Evolutionary conservation across 192 early-diverging fungal genomes (phyloP).

Genomic region (Backusella luteola): DNA sequence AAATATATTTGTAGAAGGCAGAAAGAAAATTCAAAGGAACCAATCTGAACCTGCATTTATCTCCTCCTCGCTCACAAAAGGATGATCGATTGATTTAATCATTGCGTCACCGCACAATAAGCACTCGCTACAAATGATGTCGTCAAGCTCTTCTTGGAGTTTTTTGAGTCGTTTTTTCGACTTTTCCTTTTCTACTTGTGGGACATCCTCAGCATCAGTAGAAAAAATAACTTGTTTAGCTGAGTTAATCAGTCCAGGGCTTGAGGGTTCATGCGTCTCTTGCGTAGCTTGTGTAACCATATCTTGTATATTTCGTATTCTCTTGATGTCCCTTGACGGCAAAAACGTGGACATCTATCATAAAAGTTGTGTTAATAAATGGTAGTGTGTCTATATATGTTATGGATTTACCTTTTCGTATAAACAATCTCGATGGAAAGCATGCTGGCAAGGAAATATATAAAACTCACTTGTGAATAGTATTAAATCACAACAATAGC

Average conservation of each 20-base stretch:
- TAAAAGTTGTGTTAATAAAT: neutral
- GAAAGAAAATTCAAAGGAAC: conserved; percentile 23
- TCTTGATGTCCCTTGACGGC: conserved; percentile 10
- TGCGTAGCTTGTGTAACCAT: neutral
- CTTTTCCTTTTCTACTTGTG: conserved; percentile 32
- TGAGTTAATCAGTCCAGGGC: conserved; percentile 25
- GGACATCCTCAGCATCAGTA: conserved; percentile 10
- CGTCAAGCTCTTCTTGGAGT: conserved; percentile 67
- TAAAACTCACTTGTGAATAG: conserved; percentile 91
- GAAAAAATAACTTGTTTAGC: conserved; percentile 49
- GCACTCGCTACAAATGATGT: conserved; percentile 84
- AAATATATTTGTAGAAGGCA: neutral
- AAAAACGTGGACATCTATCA: conserved; percentile 7
- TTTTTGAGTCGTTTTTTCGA: conserved; percentile 44
- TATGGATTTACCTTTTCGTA: conserved; percentile 60
- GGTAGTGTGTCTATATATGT: neutral
- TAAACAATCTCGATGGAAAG: conserved; percentile 93
- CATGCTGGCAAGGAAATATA: conserved; percentile 94
- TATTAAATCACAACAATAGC: conserved; percentile 74
- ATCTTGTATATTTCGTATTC: conserved; percentile 8
- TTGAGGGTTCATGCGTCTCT: conserved; percentile 3
- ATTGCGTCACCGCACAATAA: conserved; percentile 92
- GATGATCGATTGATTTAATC: conserved; percentile 85
- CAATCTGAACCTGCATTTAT: conserved; percentile 53
- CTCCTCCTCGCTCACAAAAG: conserved; percentile 68